Evolutionary conservation across 2,329 filamentous ascomycete species (phyloP), one percentile per base, ranked within the genome.

Genomic region (Ceratocystiopsis sp.): DNA sequence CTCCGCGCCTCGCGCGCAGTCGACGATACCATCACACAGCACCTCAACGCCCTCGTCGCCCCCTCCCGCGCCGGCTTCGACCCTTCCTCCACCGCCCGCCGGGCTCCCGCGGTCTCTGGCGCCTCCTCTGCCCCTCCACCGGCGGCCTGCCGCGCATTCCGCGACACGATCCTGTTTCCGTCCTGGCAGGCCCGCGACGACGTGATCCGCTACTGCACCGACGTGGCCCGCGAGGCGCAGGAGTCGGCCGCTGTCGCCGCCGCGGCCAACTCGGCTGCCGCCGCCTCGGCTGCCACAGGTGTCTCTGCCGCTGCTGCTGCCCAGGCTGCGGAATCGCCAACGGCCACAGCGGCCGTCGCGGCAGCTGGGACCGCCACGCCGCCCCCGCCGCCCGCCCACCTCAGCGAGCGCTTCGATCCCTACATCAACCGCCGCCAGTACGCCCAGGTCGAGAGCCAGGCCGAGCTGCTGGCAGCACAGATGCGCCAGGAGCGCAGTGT

Each of bases 1-100:
- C 72, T 98, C 18, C 82, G 86, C 35, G 61, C 91, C 50, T 95
- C 89, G 11, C 78, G 91, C 49, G 75, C 82, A 40, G 80, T 95
- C 55, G 91, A 98, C 62, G 91, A 98, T 61, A 85, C 83, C 38
- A 96, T 98, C 55, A 77, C 78, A 1, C 87, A 94, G 56, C 89
- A 93, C 54, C 75, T 98, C 48, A 96, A 96, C 65, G 84, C 85
- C 1, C 72, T 96, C 35, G 65, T 84, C 38, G 87, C 80, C 1
- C 89, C 89, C 0, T 71, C 83, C 13, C 65, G 68, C 38, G 61
- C 62, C 35, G 75, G 77, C 15, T 96, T 94, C 61, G 81, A 94
- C 56, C 83, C 89, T 1, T 64, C 70, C 0, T 87, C 84, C 1
- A 93, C 85, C 1, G 73, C 78, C 1, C 64, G 71, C 14, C 73